These are phyloP conservation scores for Ordospora pajunii DNA, from an alignment of 371 early-diverging fungal species.

Conservation along the genomic window DNA sequence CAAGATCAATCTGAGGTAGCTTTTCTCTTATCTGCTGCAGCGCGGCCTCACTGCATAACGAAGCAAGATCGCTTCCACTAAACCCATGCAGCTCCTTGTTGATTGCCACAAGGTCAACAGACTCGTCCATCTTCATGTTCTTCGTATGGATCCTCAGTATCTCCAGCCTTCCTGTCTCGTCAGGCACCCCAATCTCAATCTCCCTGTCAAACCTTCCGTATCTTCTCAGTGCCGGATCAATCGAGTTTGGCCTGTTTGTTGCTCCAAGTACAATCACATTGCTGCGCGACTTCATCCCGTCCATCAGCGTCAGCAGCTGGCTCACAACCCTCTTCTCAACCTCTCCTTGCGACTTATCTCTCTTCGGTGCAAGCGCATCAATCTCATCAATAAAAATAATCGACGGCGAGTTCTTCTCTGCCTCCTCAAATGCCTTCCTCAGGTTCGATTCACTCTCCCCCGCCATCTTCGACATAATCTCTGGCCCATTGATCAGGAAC, in stretches of 20 bases:
- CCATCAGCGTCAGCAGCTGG: slow-evolving; percentile 96
- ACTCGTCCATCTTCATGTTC: slow-evolving; percentile 89
- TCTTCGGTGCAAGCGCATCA: slow-evolving; percentile 96
- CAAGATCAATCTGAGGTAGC: slow-evolving; percentile 83
- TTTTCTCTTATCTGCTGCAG: slow-evolving; percentile 99
- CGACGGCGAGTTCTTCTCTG: slow-evolving; percentile 85
- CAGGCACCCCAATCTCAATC: slow-evolving; percentile 97
- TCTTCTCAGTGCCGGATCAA: slow-evolving; percentile 87
- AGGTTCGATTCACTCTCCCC: slow-evolving; percentile 95
- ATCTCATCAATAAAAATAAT: slow-evolving; percentile 99
- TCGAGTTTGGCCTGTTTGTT: slow-evolving; percentile 90
- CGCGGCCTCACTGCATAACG: slow-evolving; percentile 97
- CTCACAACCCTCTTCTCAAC: slow-evolving; percentile 96
- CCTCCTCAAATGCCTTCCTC: slow-evolving; percentile 94
- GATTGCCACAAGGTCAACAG: slow-evolving; percentile 88
- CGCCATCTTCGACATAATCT: slow-evolving; percentile 98
- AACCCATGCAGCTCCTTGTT: slow-evolving; percentile 95
- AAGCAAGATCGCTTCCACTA: slow-evolving; percentile 95
- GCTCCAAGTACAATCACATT: slow-evolving; percentile 93
- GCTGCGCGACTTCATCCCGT: slow-evolving; percentile 90
- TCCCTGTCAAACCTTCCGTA: slow-evolving; percentile 97
- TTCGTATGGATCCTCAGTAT: slow-evolving; percentile 96
- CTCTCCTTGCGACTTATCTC: slow-evolving; percentile 97
- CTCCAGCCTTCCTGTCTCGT: slow-evolving; percentile 91
- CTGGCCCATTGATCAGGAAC: slow-evolving; percentile 92